These are phyloP conservation scores for Macrophomina pseudophaseolina DNA, from an alignment of 2,329 filamentous ascomycete species.

Conservation along the genomic window DNA sequence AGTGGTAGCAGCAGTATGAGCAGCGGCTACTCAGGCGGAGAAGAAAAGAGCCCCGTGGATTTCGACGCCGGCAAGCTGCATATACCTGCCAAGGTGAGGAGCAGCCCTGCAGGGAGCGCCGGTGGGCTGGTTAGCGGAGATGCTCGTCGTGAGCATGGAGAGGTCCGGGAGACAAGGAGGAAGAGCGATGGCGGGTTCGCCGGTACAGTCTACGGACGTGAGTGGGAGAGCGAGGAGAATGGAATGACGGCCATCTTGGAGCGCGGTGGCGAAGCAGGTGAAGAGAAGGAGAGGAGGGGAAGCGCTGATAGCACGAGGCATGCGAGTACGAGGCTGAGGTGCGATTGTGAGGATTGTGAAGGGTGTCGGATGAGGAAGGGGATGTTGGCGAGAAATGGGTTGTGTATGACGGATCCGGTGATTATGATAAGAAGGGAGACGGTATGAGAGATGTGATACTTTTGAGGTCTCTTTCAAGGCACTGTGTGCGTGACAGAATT, in stretches of 20 bases:
- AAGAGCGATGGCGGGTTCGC: background rate
- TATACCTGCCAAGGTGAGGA: constrained; percentile 2
- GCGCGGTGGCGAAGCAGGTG: background rate
- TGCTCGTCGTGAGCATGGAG: too few species aligned
- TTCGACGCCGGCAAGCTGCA: constrained; percentile 6
- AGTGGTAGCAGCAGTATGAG: background rate
- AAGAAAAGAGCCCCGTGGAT: background rate
- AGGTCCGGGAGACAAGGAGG: background rate
- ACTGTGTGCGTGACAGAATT: background rate
- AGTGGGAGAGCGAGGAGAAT: background rate
- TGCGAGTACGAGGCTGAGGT: constrained; percentile 14
- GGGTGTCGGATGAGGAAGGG: constrained; percentile 13
- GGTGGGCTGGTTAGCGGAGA: background rate
- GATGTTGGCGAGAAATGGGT: constrained; percentile 12
- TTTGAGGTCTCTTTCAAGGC: background rate
- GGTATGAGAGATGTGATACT: background rate
- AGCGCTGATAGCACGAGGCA: background rate
- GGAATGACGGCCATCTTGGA: background rate
- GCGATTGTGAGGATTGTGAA: constrained; percentile 18
- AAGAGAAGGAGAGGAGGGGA: background rate
- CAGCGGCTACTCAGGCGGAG: background rate
- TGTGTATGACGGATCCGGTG: constrained; percentile 6
- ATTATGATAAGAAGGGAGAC: constrained; percentile 14
- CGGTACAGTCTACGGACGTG: background rate
- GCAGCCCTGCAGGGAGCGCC: background rate